Evolutionary conservation across 1,139 yeast genomes (phyloP).

Genomic region (Yarrowia galli): DNA sequence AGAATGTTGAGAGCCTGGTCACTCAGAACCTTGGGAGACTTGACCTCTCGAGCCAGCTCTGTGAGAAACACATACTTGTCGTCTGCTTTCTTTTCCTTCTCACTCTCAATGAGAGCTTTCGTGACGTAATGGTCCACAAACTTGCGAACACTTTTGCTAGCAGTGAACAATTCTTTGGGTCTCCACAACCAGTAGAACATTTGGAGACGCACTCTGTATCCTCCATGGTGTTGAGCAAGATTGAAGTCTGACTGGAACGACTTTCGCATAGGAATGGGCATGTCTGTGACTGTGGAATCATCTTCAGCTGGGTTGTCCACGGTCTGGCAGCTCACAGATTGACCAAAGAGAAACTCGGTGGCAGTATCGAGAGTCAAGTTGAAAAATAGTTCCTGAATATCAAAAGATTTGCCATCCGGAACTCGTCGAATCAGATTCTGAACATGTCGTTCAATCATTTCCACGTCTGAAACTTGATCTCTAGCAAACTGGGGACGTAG

Average conservation of each 20-base stretch:
- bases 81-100: conserved; percentile 27
- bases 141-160: conserved; percentile 45
- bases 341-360: conserved; percentile 66
- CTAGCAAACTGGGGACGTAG: conserved; percentile 64
- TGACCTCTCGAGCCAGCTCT: conserved; percentile 60
- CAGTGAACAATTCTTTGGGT: conserved; percentile 22
- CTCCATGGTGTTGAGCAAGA: conserved; percentile 24
- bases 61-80: conserved; percentile 58
- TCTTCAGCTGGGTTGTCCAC: conserved; percentile 46
- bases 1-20: conserved; percentile 62
- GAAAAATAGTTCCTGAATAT: conserved; percentile 60
- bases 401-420: conserved; percentile 51
- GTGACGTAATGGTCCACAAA: conserved; percentile 50
- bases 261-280: conserved; percentile 52
- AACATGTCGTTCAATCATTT: conserved; percentile 57
- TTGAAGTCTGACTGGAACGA: conserved; percentile 49
- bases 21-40: conserved; percentile 58
- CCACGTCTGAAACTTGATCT: conserved; percentile 60
- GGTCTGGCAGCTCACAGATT: conserved; percentile 55
- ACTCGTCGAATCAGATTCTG: conserved; percentile 50
- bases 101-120: conserved; percentile 44
- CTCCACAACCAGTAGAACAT: conserved; percentile 40
- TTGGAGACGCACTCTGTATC: conserved; percentile 22
- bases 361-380: conserved; percentile 65
- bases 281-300: conserved; percentile 52